A percentile compares a stretch with the other conserved stretches of the same genome.
phyloP scores from a whole-genome alignment of 192 early-diverging fungal genomes.

The Thamnidium elegans region DNA sequence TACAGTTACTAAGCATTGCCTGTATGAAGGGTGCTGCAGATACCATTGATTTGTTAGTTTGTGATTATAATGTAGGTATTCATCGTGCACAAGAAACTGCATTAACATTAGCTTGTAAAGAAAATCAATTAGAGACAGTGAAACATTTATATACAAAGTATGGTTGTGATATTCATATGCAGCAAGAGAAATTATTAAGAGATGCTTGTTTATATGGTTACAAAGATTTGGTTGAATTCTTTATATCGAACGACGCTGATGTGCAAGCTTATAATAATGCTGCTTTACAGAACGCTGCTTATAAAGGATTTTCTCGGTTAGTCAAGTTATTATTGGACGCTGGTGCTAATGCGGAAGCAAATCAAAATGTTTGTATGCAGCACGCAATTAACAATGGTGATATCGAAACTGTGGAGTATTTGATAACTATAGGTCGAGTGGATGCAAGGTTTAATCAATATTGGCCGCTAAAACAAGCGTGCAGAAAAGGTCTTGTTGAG shows the following conservation, averaged over 20 bases:
- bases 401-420: not conserved
- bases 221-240: conserved; percentile 19
- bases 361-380: conserved; percentile 6
- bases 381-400: conserved; percentile 5
- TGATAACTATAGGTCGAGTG: conserved; percentile 7
- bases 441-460: conserved; percentile 15
- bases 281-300: conserved; percentile 28
- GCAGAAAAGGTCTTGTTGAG: not conserved
- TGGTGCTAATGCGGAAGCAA: conserved; percentile 22
- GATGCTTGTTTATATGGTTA: conserved; percentile 28
- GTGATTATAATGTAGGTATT: conserved; percentile 11
- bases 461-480: conserved; percentile 6
- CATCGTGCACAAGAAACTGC: conserved; percentile 11
- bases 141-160: conserved; percentile 22
- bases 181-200: conserved; percentile 26
- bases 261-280: conserved; percentile 30
- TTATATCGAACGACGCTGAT: conserved; percentile 23
- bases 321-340: conserved; percentile 13
- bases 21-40: conserved; percentile 21
- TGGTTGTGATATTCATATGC: conserved; percentile 18
- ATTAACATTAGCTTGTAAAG: conserved; percentile 23
- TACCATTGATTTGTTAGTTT: conserved; percentile 26
- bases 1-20: conserved; percentile 22
- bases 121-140: conserved; percentile 26
- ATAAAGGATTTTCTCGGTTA: conserved; percentile 9